Conservation (phyloP, 306 rosid species). For the Lathyrus sativus region DNA sequence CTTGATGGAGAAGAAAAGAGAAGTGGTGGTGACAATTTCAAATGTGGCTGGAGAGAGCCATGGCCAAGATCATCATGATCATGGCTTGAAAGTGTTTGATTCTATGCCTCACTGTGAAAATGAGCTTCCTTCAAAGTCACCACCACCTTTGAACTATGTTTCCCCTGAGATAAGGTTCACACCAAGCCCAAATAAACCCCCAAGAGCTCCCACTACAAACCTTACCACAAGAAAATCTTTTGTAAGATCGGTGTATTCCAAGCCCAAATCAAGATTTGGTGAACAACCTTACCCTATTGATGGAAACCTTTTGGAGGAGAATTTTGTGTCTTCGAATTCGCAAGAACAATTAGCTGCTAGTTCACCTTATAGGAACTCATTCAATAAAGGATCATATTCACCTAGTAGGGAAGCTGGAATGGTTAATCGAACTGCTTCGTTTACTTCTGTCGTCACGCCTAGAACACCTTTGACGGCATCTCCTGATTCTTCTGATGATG, state of each 20-base stretch:
- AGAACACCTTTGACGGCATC: constrained; percentile 47
- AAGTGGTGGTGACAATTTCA: constrained; percentile 56
- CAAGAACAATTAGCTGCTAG: constrained; percentile 46
- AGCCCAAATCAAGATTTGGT: constrained; percentile 84
- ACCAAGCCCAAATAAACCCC: constrained; percentile 62
- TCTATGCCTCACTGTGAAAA: constrained; percentile 33
- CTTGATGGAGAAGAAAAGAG: constrained; percentile 58
- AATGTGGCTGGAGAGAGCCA: constrained; percentile 37
- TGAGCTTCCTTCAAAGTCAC: constrained; percentile 38
- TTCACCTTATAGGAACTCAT: constrained; percentile 55
- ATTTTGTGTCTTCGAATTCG: constrained; percentile 21
- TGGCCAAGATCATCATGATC: constrained; percentile 27
- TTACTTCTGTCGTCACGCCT: constrained; percentile 47
- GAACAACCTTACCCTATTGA: constrained; percentile 58
- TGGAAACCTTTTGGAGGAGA: constrained; percentile 53
- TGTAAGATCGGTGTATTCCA: constrained; percentile 60
- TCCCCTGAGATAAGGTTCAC: constrained; percentile 56
- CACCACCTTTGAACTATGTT: constrained; percentile 49
- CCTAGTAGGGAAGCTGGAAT: constrained; percentile 48
- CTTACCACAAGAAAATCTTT: constrained; percentile 52
- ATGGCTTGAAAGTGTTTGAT: constrained; percentile 38
- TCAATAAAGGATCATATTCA: constrained; percentile 59
- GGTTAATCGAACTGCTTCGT: constrained; percentile 43
- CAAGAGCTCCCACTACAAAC: constrained; percentile 49
- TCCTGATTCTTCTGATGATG: constrained; percentile 51